A percentile compares a stretch with the other conserved stretches of the same genome.
These are phyloP conservation scores for Macrolepiota albuminosa DNA, from an alignment of 768 basidiomycete genomes.

Conservation along the genomic window DNA sequence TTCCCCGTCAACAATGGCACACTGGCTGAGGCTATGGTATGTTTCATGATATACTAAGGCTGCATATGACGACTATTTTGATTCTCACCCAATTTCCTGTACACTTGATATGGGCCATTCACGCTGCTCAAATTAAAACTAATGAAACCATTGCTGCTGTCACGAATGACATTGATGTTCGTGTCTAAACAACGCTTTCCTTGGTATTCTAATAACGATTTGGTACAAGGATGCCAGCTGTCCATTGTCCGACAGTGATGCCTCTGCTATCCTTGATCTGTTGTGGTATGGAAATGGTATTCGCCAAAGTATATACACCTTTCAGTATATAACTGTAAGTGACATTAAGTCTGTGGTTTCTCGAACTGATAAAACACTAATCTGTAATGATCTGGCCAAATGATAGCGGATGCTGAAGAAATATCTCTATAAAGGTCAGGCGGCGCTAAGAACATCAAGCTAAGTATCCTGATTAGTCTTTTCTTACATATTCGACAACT, in stretches of 20 bases:
- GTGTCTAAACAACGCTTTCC: not conserved
- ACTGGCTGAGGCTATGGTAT: constrained; percentile 24
- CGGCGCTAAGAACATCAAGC: too few relatives aligned
- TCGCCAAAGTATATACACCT: too few relatives aligned
- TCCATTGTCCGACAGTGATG: constrained; percentile 23
- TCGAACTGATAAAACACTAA: too few relatives aligned
- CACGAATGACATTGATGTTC: constrained; percentile 23
- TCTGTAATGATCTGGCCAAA: too few relatives aligned
- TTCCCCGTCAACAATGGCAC: constrained; percentile 24
- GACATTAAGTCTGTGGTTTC: too few relatives aligned
- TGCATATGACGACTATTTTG: not conserved
- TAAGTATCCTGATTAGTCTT: too few relatives aligned
- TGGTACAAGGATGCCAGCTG: constrained; percentile 14
- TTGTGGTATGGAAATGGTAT: too few relatives aligned
- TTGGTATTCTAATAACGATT: not conserved
- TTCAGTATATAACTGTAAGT: too few relatives aligned
- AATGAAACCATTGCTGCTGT: constrained; percentile 6
- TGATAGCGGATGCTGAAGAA: too few relatives aligned
- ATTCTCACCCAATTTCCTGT: not conserved
- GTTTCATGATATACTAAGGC: not conserved
- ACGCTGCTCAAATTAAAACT: constrained; percentile 21
- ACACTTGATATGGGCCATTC: constrained; percentile 21
- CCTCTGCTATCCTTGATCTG: constrained; percentile 16
- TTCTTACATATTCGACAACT: too few relatives aligned
- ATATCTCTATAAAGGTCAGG: too few relatives aligned